These are phyloP conservation scores for Straminergon stramineum DNA, from an alignment of 225 moss, liverwort and hornwort genomes.

Conservation along the genomic window DNA sequence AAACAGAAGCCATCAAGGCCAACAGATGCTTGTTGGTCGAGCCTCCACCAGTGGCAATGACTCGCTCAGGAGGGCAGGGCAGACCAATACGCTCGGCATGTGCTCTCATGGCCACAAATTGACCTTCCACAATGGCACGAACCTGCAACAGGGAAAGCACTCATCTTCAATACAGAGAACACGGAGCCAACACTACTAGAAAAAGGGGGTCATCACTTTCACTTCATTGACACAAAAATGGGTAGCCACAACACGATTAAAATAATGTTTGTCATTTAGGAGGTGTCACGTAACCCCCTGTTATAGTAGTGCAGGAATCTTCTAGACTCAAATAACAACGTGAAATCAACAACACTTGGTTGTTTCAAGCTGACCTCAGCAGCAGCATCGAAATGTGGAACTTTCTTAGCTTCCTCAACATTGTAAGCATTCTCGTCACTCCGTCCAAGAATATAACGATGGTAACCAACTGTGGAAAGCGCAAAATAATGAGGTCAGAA, in stretches of 20 bases:
- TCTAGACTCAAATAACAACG: background rate
- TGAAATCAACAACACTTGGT: background rate
- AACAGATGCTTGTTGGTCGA: constrained; percentile 72
- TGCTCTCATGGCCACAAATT: constrained; percentile 79
- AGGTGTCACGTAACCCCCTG: background rate
- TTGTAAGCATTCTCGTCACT: background rate
- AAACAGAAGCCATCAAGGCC: constrained; percentile 56
- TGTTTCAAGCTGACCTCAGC: constrained; percentile 35
- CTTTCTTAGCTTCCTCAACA: constrained; percentile 17
- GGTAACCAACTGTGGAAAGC: constrained; percentile 43
- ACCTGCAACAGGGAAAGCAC: constrained; percentile 20
- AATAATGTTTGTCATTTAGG: background rate
- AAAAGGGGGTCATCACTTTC: background rate
- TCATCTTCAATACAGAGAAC: background rate
- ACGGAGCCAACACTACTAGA: background rate
- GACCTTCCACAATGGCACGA: constrained; percentile 86
- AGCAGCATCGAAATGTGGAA: constrained; percentile 37
- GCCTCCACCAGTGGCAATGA: constrained; percentile 90
- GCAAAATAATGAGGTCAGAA: background rate
- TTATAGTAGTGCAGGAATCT: background rate
- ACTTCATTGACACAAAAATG: background rate
- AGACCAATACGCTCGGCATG: constrained; percentile 70
- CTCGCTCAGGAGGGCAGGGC: constrained; percentile 64
- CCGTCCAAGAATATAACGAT: constrained; percentile 36
- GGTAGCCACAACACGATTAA: background rate